Conservation (phyloP, 2,329 filamentous ascomycete genomes). For the Cercospora zeina region DNA sequence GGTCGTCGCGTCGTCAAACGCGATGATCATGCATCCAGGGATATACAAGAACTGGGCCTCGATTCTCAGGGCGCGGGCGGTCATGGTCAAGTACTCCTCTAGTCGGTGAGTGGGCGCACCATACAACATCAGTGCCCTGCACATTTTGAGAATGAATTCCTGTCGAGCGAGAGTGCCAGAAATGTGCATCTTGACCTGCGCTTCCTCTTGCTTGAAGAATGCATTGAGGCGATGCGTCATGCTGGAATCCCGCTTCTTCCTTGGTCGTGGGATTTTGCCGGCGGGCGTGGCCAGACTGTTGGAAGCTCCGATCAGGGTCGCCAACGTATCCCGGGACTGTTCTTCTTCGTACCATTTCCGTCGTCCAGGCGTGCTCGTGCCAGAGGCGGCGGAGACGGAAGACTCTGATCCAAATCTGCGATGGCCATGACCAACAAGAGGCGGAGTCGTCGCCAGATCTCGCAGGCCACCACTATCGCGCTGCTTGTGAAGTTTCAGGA, state of each 20-base stretch:
- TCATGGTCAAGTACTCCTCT: slow-evolving; percentile 89
- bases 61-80: slow-evolving; percentile 78
- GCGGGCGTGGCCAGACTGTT: slow-evolving; percentile 46
- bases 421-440: slow-evolving; percentile 39
- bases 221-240: slow-evolving; percentile 41
- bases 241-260: slow-evolving; percentile 28
- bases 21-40: slow-evolving; percentile 90
- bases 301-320: slow-evolving; percentile 47
- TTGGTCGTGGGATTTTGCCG: slow-evolving; percentile 41
- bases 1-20: slow-evolving; percentile 72
- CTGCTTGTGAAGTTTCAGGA: slow-evolving; percentile 67
- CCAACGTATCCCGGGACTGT: slow-evolving; percentile 21
- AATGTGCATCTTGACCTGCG: slow-evolving; percentile 60
- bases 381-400: slow-evolving; percentile 38
- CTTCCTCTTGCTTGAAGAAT: slow-evolving; percentile 51
- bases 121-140: slow-evolving; percentile 81
- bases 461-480: slow-evolving; percentile 10
- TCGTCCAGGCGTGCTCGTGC: slow-evolving; percentile 23
- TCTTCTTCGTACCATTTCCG: slow-evolving; percentile 30
- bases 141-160: slow-evolving; percentile 79
- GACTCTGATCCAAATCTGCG: slow-evolving; percentile 39
- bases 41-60: slow-evolving; percentile 90
- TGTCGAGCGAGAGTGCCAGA: slow-evolving; percentile 75
- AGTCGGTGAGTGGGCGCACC: slow-evolving; percentile 88
- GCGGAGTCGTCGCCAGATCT: slow-evolving; percentile 11